These are phyloP conservation scores for Piloderma croceum DNA, from an alignment of 768 basidiomycete species.

Conservation along the genomic window DNA sequence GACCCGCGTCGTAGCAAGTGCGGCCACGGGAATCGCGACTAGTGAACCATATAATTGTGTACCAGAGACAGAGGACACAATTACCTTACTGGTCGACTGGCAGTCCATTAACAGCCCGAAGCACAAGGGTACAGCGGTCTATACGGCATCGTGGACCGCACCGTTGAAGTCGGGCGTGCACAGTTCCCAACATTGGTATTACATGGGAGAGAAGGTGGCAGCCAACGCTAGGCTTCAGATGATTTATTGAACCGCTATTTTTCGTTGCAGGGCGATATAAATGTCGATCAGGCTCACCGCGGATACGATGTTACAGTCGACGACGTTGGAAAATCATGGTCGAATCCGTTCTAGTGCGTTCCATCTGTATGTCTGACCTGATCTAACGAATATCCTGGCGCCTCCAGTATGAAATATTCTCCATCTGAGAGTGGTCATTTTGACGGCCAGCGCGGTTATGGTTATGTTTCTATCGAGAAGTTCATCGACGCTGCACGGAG, in stretches of 20 bases:
- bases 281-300: constrained; percentile 89
- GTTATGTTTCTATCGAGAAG: constrained; percentile 87
- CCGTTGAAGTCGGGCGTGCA: constrained; percentile 87
- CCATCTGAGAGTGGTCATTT: constrained; percentile 89
- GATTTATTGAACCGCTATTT: constrained; percentile 5
- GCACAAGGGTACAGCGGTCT: constrained; percentile 83
- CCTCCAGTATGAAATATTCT: constrained; percentile 84
- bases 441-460: constrained; percentile 92
- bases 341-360: constrained; percentile 87
- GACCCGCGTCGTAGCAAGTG: constrained; percentile 85
- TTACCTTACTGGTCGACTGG: constrained; percentile 94
- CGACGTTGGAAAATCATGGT: constrained; percentile 77
- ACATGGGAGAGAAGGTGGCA: constrained; percentile 82
- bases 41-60: constrained; percentile 85
- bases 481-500: constrained; percentile 80
- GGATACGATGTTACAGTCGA: constrained; percentile 89
- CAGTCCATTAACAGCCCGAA: constrained; percentile 67
- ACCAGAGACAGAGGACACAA: constrained; percentile 86
- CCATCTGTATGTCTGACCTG: constrained; percentile 4
- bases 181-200: constrained; percentile 90
- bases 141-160: constrained; percentile 93
- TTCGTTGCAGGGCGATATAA: constrained; percentile 72
- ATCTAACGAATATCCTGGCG: constrained; percentile 1
- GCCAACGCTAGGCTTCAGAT: constrained; percentile 1
- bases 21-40: constrained; percentile 87